Evolutionary conservation across 2,329 filamentous ascomycete genomes (phyloP).

Genomic region (Dactylella cylindrospora): DNA sequence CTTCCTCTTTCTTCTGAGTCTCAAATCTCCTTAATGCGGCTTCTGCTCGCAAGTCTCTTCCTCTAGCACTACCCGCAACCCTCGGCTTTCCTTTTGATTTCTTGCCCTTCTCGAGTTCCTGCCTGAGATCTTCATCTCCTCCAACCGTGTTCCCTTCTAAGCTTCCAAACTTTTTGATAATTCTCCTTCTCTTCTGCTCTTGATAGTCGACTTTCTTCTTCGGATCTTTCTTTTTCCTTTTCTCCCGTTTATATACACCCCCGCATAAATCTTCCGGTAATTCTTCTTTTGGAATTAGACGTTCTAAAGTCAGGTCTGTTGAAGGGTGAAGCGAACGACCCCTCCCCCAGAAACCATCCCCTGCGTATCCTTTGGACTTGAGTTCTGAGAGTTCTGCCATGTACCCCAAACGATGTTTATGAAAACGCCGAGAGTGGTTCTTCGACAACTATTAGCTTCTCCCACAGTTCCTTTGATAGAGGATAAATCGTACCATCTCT

Average conservation of each 20-base stretch:
- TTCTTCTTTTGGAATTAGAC: conserved; percentile 58
- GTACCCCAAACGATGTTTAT: conserved; percentile 74
- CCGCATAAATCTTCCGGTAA: conserved; percentile 76
- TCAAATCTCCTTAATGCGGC: conserved; percentile 75
- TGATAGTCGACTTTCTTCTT: conserved; percentile 64
- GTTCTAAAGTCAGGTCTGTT: conserved; percentile 43
- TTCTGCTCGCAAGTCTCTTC: conserved; percentile 72
- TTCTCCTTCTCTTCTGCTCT: conserved; percentile 71
- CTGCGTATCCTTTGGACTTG: conserved; percentile 71
- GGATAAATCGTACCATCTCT: conserved; percentile 61
- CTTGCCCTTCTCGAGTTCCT: conserved; percentile 67
- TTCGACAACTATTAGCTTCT: background rate
- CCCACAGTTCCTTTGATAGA: background rate
- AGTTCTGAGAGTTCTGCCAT: conserved; percentile 69
- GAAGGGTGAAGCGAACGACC: conserved; percentile 54
- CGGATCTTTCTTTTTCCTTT: conserved; percentile 58
- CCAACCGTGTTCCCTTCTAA: conserved; percentile 67
- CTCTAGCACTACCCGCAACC: conserved; percentile 72
- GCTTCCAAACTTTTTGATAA: conserved; percentile 73
- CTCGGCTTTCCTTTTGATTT: conserved; percentile 57
- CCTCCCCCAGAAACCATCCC: conserved; percentile 80
- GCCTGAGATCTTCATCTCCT: conserved; percentile 66
- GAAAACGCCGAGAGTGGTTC: conserved; percentile 82
- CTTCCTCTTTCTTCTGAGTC: conserved; percentile 54
- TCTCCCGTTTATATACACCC: conserved; percentile 69